Base-by-base conservation (phyloP, 257 asterid species). In the Parsonsia alboflavescens region DNA sequence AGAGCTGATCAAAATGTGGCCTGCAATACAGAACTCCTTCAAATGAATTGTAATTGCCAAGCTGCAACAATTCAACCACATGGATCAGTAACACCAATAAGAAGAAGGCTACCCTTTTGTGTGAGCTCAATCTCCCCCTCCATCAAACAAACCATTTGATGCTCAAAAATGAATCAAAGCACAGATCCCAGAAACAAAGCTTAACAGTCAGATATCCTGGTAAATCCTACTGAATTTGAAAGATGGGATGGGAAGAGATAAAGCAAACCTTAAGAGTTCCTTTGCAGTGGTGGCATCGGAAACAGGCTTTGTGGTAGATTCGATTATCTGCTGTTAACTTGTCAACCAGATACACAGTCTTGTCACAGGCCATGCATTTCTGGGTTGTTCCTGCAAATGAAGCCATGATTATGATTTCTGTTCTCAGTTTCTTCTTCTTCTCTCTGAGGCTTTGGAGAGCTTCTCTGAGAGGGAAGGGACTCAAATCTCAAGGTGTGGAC, bases 1-100 rank as follows among this genome's bases (percentile, higher is more conserved):
- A 94, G 80, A 92, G 89, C 91, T 94, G 99, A 88, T 94, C 99
- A 79, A 90, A 94, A 86, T 94, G 99, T 68, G 99, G 99, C 85
- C 99, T 92, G 85, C 99, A 94, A 72, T 94, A 94, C 5, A 92
- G 92, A 75, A 92, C 97, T 80, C 99, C 99, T 83, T 94, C 99
- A 65, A 94, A 92, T 72, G 99, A 94, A 82, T 94, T 94, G 91
- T 89, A 92, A 82, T 94, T 94, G 21, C 88, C 96, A 46, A 91
- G 86, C 98, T 91, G 96, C 68, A 73, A 71, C 52, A 70, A 28
- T 36, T 36, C 12, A 68, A 26, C 68, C 22, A 68, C 44, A 58
- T 66, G 24, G 11, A 64, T 67, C 39, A 68, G 28, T 33, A 30
- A 46, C 49, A 72, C 33, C 4, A 6, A 75, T 62, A 63, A 9